Base-by-base conservation (phyloP, 2,329 filamentous ascomycete species). In the Penicillium sp. region DNA sequence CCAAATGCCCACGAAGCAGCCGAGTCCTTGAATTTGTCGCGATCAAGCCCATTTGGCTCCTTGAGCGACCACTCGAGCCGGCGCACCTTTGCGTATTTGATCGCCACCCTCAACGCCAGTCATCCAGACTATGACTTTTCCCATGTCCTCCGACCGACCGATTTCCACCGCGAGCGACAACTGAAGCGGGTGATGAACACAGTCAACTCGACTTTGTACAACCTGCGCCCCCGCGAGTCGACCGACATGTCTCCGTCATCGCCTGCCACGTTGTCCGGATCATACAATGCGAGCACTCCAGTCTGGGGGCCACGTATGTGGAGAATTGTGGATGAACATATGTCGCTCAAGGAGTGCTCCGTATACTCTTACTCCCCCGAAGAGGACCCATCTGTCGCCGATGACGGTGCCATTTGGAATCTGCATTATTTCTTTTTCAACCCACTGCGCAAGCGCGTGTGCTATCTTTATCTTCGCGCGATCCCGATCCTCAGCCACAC, bases 391-490 rank as follows among this genome's bases (percentile, higher is more conserved):
- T 95, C 93, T 55, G 88, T 88, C 47, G 89, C 94, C 43, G 90
- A 95, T 45, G 88, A 95, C 57, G 85, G 86, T 45, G 84, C 89
- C 7, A 89, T 98, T 46, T 98, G 90, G 90, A 88, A 85, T 33
- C 75, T 89, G 46, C 89, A 96, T 63, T 95, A 94, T 66, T 95
- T 98, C 71, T 94, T 96, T 65, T 96, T 95, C 75, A 95, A 94
- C 72, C 90, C 90, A 56, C 73, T 81, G 16, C 76, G 83, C 58
- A 96, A 96, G 70, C 80, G 92, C 28, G 90, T 98, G 12, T 89
- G 87, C 44, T 98, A 98, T 61, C 70, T 98, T 30, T 93, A 95
- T 57, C 77, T 95, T 30, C 83, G 90, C 44, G 89, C 86, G n/a
- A 79, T 95, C 30, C 70, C 68, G n/a, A 68, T 70, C 6, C 58